phyloP scores from a whole-genome alignment of 1,139 yeast species.

The Geotrichum europaeum region DNA sequence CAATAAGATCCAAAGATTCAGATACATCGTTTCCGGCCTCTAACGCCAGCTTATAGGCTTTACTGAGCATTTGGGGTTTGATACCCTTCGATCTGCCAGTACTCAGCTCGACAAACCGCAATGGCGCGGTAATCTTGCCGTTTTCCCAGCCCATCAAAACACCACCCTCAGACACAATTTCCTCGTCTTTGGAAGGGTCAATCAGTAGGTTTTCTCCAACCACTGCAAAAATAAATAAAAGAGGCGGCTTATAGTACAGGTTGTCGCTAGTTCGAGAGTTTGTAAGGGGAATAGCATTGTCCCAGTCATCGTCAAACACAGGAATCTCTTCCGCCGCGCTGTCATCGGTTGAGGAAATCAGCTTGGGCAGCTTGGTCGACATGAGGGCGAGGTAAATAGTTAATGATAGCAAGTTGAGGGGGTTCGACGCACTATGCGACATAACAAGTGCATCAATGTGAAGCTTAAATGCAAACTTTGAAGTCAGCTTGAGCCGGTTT shows the following conservation, averaged over 20 bases:
- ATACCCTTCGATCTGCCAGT: constrained; percentile 28
- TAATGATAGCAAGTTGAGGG: constrained; percentile 70
- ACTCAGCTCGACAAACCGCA: constrained; percentile 24
- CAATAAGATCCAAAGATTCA: constrained; percentile 27
- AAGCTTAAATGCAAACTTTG: constrained; percentile 67
- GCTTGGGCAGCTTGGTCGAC: constrained; percentile 68
- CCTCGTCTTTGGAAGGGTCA: constrained; percentile 84
- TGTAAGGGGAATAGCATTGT: constrained; percentile 46
- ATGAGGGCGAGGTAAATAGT: constrained; percentile 75
- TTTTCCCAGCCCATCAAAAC: constrained; percentile 63
- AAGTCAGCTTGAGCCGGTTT: constrained; percentile 53
- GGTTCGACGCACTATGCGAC: constrained; percentile 56
- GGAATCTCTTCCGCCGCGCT: constrained; percentile 71
- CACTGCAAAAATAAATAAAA: constrained; percentile 67
- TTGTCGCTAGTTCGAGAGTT: constrained; percentile 24
- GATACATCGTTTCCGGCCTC: constrained; percentile 31
- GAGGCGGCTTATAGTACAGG: constrained; percentile 52
- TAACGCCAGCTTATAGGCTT: constrained; percentile 32
- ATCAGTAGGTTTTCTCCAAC: constrained; percentile 61
- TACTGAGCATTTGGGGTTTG: constrained; percentile 26
- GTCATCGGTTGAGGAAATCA: constrained; percentile 57
- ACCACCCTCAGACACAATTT: constrained; percentile 80
- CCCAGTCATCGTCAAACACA: constrained; percentile 86
- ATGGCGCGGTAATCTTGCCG: constrained; percentile 50
- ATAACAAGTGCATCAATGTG: constrained; percentile 74